Evolutionary conservation across 768 basidiomycete species (phyloP), one percentile per base, ranked within the genome.

Genomic region (Kwoniella bestiolae): DNA sequence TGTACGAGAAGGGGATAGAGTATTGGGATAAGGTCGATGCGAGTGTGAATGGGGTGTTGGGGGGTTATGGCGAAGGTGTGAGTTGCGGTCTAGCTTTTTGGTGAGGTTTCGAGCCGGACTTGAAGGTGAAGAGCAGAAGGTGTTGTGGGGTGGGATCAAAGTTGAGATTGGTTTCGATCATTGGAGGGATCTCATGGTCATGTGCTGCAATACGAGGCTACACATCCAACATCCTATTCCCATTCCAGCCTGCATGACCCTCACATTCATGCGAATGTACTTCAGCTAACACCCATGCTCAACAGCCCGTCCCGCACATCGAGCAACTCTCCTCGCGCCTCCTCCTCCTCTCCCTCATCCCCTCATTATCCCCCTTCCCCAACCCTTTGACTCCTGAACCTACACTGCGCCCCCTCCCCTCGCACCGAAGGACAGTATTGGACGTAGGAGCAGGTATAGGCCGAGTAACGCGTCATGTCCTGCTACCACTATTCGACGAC

Each of bases 371-470:
- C 56, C 87, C 84, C 25, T 88, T 97, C 55, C 84, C 89, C 4
- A 92, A 91, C 38, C 87, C 91, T 2, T 80, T 92, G 53, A 85
- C 86, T 7, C 53, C 87, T 85, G 35, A 58, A 2, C 38, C 63
- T 3, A 8, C 41, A 12, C 18, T 46, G 65, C 11, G 16, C 21
- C 5, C 58, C 4, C 44, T 12, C 3, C 74, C 73, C 14, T n/a
- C 77, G 11, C 83, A 84, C 25, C 84, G 87, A 50, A 86, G 84
- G 28, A 87, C 91, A 49, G 94, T 91, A 0, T 85, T 99, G 23
- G 95, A 99, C 75, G 92, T 94, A 63, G 95, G 84, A 46, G 94
- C 94, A 5, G 95, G 95, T 11, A 89, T 99, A 52, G 95, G 95
- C 11, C 88, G 95, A 57, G 93, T 96, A 28, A 95, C 94, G 0